Evolutionary conservation across 768 basidiomycete species (phyloP), one percentile per base, ranked within the genome.

Genomic region (Tulasnella sp.): DNA sequence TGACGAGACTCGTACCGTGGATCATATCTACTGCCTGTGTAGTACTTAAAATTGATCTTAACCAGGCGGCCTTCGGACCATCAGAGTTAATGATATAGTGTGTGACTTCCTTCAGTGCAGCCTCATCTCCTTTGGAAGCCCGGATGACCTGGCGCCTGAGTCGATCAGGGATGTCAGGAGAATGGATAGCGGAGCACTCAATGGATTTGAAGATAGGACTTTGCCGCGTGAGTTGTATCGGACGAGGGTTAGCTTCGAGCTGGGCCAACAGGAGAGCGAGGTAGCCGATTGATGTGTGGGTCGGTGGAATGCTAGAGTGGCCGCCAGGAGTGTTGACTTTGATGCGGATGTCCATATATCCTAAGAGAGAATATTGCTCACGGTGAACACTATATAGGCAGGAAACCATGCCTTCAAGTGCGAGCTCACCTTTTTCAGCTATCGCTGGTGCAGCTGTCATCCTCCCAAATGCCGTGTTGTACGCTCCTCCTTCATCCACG

Each of bases 401-500:
- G 64, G 9, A 42, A 22, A 28, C 64, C 1, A 12, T 24, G 9
- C 64, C 64, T 69, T 28, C 31, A 18, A n/a, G 48, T 50, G 48
- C 48, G n/a, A 20, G 22, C 77, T 72, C 7, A 78, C 77, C 95
- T 84, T 94, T 95, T 86, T 95, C 94, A 0, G 90, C 90, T 37
- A 93, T 89, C 3, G 88, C 93, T 12, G 92, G 92, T 0, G 86
- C 86, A 3, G 93, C 92, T 78, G 94, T 86, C 18, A 90, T 85
- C 16, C 88, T 86, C 8, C 92, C 92, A 79, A 87, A 89, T 44
- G 86, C 34, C n/a, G 37, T 20, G 85, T 75, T 58, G 34, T 75
- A 78, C 87, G 83, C 85, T 92, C 94, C 90, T 46, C 96, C 96
- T 88, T 98, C 97, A 84, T 98, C 97, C 46, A 98, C 88, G 72